Conservation (phyloP, 495 filamentous ascomycete species). For the Penicillium subrubescens region DNA sequence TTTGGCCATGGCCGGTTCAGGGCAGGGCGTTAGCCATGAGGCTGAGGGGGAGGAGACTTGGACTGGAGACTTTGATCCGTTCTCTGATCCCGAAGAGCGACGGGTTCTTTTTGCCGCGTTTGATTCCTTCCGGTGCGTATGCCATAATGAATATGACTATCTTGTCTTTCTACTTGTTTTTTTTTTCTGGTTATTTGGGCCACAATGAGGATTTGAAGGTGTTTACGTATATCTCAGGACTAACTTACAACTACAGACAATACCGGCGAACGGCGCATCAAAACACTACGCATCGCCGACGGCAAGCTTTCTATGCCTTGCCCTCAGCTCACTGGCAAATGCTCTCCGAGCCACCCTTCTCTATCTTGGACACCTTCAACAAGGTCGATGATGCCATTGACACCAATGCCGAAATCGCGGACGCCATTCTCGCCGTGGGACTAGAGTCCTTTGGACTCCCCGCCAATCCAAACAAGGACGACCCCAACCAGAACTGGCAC, state of each 20-base stretch:
- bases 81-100: constrained; percentile 73
- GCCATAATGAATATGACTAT: background rate
- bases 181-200: background rate
- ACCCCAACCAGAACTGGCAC: constrained; percentile 58
- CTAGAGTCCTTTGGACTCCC: constrained; percentile 64
- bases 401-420: constrained; percentile 78
- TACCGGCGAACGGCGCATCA: constrained; percentile 82
- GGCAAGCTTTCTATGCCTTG: constrained; percentile 90
- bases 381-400: constrained; percentile 87
- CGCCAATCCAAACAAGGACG: constrained; percentile 30
- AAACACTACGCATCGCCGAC: constrained; percentile 84
- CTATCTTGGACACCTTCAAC: constrained; percentile 72
- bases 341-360: constrained; percentile 79
- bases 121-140: constrained; percentile 82
- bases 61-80: constrained; percentile 60
- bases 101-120: constrained; percentile 74
- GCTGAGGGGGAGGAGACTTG: constrained; percentile 45
- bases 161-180: background rate
- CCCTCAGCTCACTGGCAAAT: constrained; percentile 78
- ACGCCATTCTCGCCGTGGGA: constrained; percentile 68
- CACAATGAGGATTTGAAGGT: background rate
- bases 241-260: constrained; percentile 54
- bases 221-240: background rate
- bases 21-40: constrained; percentile 13
- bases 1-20: constrained; percentile 21